These are phyloP conservation scores for Bjerkandera adusta DNA, from an alignment of 1,284 basidiomycete genomes.

Conservation along the genomic window DNA sequence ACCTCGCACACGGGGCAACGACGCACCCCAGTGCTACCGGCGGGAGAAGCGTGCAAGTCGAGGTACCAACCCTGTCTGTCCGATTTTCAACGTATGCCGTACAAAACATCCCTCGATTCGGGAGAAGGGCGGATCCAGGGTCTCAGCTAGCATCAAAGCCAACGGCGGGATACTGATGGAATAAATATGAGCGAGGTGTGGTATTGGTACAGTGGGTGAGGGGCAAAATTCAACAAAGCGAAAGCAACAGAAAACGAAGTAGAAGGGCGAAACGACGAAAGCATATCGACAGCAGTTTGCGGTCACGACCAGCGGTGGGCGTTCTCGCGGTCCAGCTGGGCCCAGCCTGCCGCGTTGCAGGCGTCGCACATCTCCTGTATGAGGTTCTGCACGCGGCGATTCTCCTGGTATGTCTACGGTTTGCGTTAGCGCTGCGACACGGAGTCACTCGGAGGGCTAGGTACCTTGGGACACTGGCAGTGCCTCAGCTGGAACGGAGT, in stretches of 20 bases:
- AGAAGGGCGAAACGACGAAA: neutral
- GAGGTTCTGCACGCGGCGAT: conserved; percentile 28
- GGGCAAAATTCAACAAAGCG: neutral
- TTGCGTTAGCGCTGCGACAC: neutral
- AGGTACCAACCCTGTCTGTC: neutral
- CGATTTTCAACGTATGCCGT: neutral
- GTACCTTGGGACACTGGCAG: conserved; percentile 28
- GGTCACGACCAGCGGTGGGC: conserved; percentile 11
- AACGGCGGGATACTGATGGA: neutral
- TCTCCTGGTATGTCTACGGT: conserved; percentile 25
- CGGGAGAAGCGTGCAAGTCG: neutral
- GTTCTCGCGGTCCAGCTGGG: conserved; percentile 25
- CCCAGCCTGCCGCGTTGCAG: conserved; percentile 29
- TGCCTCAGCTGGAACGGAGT: conserved; percentile 16
- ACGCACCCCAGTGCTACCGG: no score
- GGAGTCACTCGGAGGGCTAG: neutral
- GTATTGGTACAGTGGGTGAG: neutral
- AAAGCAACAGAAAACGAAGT: neutral
- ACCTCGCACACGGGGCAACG: no score
- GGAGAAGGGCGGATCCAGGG: neutral
- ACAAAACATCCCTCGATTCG: neutral
- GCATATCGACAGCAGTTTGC: neutral
- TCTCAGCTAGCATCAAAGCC: neutral
- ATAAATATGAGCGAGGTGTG: conserved; percentile 2
- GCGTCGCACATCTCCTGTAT: conserved; percentile 30